phyloP scores from a whole-genome alignment of 169 alveolate species.

The Neospora caninum region DNA sequence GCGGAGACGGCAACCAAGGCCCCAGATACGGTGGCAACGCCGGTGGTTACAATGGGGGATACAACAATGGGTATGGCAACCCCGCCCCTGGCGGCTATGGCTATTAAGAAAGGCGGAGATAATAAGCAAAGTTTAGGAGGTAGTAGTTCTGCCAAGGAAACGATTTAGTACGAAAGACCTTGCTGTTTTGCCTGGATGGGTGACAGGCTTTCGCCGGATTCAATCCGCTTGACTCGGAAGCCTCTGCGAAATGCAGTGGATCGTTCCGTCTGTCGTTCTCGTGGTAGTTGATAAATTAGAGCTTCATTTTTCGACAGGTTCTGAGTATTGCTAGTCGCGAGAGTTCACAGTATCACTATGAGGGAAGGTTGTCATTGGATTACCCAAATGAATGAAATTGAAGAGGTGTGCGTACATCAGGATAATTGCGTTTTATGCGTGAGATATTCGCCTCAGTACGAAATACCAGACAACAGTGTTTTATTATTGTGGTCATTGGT shows the following conservation, averaged over 20 bases:
- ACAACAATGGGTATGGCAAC: conserved; percentile 22
- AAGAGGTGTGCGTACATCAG: neutral
- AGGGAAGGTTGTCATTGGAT: neutral
- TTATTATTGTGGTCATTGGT: neutral
- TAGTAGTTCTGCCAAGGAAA: neutral
- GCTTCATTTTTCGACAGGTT: conserved; percentile 5
- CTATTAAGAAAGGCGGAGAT: neutral
- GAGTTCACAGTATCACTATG: neutral
- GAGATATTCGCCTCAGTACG: neutral
- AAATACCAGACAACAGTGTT: neutral
- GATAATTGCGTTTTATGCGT: neutral
- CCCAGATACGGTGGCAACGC: conserved; percentile 42
- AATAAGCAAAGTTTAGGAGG: neutral
- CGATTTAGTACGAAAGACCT: neutral
- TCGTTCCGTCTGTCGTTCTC: neutral
- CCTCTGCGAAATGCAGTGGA: conserved; percentile 2
- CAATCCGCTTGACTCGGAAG: neutral
- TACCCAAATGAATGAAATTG: neutral
- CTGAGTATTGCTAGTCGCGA: neutral
- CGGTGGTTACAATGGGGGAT: conserved; percentile 24
- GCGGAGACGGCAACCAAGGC: conserved; percentile 47
- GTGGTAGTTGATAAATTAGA: neutral
- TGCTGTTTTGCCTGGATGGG: neutral
- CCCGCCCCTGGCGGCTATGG: conserved; percentile 39
- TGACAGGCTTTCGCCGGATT: neutral